Conservation (phyloP, 73 alveolate species). For the Symbiodinium natans region DNA sequence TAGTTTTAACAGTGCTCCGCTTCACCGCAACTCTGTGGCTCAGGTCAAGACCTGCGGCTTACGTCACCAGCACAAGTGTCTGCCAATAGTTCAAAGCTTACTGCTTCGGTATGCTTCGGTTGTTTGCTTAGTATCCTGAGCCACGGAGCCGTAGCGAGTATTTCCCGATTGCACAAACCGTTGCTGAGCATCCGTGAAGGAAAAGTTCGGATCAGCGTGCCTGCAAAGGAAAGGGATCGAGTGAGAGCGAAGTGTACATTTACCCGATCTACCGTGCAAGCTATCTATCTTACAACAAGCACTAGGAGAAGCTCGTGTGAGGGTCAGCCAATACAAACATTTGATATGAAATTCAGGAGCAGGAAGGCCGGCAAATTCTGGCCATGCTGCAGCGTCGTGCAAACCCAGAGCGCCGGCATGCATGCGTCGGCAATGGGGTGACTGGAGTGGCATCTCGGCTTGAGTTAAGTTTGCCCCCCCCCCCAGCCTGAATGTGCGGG, state of each 20-base stretch:
- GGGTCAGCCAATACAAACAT: background rate
- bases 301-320: background rate
- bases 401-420: too few relatives aligned
- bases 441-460: too few relatives aligned
- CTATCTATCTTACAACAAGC: background rate
- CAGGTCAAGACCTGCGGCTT: background rate
- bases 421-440: too few relatives aligned
- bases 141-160: background rate
- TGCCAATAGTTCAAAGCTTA: background rate
- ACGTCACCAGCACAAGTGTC: background rate
- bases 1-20: background rate
- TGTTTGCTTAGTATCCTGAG: background rate
- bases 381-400: too few relatives aligned
- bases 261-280: background rate
- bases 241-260: background rate
- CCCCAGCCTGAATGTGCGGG: too few relatives aligned
- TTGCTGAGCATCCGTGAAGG: conserved; percentile 1
- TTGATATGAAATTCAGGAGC: too few relatives aligned
- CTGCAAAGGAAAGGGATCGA: background rate
- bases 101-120: background rate
- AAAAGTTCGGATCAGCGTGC: background rate
- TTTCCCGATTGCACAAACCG: background rate
- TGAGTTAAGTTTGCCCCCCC: too few relatives aligned
- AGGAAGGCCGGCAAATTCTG: too few relatives aligned
- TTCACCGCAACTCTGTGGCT: background rate